phyloP scores from a whole-genome alignment of 2,329 filamentous ascomycete genomes.

The Penicillium sp. region DNA sequence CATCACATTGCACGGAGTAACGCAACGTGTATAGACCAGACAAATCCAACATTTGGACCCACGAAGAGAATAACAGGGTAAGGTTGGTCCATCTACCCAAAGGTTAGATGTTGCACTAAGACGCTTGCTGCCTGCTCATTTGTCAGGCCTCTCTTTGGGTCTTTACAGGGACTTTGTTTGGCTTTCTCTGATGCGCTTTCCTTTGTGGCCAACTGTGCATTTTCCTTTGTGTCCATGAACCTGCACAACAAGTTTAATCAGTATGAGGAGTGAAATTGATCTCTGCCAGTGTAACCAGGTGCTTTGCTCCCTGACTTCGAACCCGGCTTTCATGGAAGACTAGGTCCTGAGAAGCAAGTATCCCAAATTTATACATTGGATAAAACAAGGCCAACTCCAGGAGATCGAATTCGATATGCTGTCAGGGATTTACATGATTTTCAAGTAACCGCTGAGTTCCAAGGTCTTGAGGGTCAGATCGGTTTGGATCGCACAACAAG shows the following conservation, averaged over 20 bases:
- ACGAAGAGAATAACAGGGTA: background rate
- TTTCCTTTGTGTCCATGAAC: background rate
- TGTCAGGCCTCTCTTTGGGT: conserved; percentile 14
- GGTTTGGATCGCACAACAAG: background rate
- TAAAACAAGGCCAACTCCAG: conserved; percentile 5
- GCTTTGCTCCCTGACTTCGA: conserved; percentile 25
- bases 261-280: background rate
- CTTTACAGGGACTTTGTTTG: conserved; percentile 19
- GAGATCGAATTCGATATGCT: conserved; percentile 12
- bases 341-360: conserved; percentile 15
- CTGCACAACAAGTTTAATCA: background rate
- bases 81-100: background rate
- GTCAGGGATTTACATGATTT: conserved; percentile 15
- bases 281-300: conserved; percentile 23
- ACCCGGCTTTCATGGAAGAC: no score
- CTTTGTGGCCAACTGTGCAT: conserved; percentile 2
- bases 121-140: background rate
- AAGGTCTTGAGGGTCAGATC: background rate
- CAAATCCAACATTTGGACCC: background rate
- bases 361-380: conserved; percentile 17
- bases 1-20: background rate
- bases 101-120: background rate
- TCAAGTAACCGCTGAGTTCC: background rate
- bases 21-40: background rate
- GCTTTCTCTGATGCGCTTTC: conserved; percentile 20